Evolutionary conservation across 108 stramenopile genomes (phyloP).

Genomic region (Mediolabrus comicus): DNA sequence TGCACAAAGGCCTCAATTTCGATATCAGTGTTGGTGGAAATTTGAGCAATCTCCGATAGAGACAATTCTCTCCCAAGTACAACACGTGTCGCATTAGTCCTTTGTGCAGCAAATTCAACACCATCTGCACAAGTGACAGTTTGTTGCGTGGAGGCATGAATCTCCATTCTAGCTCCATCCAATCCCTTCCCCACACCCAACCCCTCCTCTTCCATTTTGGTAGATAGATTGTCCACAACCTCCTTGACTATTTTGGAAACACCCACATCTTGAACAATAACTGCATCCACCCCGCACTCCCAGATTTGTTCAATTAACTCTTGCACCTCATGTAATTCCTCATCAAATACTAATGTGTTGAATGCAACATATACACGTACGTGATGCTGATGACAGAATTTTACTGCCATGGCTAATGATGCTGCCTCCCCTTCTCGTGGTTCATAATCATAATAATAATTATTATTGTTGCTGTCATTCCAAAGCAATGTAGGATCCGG

Average conservation of each 20-base stretch:
- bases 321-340: conserved; percentile 64
- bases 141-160: conserved; percentile 80
- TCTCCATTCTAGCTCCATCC: conserved; percentile 48
- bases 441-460: conserved; percentile 4
- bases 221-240: conserved; percentile 26
- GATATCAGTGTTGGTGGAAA: conserved; percentile 34
- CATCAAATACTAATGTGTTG: conserved; percentile 70
- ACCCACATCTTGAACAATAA: conserved; percentile 77
- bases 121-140: conserved; percentile 70
- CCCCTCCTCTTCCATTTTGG: conserved; percentile 2
- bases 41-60: conserved; percentile 53
- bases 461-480: background rate
- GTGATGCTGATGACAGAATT: conserved; percentile 34
- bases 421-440: conserved; percentile 1
- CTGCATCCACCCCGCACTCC: conserved; percentile 67
- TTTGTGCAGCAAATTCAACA: conserved; percentile 49
- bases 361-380: conserved; percentile 72
- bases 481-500: conserved; percentile 45
- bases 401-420: conserved; percentile 45
- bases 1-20: conserved; percentile 83
- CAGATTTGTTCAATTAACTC: conserved; percentile 43
- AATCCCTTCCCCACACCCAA: conserved; percentile 13
- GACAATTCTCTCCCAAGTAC: conserved; percentile 70
- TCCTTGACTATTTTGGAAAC: conserved; percentile 44
- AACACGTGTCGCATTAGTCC: conserved; percentile 52